Conservation (phyloP, 164 flowering plant genomes). For the Vitis cinerea region DNA sequence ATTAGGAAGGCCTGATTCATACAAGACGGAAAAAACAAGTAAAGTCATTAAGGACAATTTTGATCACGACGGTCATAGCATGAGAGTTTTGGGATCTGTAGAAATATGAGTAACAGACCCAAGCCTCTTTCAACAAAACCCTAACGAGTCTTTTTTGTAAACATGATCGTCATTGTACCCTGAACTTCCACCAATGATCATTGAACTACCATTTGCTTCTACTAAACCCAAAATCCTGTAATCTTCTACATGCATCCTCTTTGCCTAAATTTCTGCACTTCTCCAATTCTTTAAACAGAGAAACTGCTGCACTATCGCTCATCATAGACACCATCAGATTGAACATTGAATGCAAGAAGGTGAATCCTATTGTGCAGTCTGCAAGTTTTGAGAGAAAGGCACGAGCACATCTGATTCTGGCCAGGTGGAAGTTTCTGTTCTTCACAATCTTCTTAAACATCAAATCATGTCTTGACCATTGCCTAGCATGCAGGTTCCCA, state of each 20-base stretch:
- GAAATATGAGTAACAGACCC: slow-evolving; percentile 96
- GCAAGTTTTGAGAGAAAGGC: slow-evolving; percentile 77
- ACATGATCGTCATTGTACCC: slow-evolving; percentile 46
- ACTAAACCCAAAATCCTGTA: slow-evolving; percentile 25
- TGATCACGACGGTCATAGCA: slow-evolving; percentile 96
- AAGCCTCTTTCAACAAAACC: slow-evolving; percentile 82
- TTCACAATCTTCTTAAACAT: too few relatives aligned
- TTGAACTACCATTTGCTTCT: slow-evolving; percentile 41
- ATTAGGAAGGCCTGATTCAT: slow-evolving; percentile 89
- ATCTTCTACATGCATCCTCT: slow-evolving; percentile 64
- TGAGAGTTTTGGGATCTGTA: slow-evolving; percentile 58
- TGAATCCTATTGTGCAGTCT: slow-evolving; percentile 84
- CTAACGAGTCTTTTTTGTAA: slow-evolving; percentile 81
- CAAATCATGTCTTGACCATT: too few relatives aligned
- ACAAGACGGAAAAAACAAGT: slow-evolving; percentile 68
- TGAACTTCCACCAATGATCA: slow-evolving; percentile 50
- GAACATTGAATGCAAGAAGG: slow-evolving; percentile 94
- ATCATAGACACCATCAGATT: slow-evolving; percentile 90
- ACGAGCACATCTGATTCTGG: slow-evolving; percentile 89
- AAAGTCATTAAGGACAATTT: slow-evolving; percentile 94
- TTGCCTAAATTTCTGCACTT: slow-evolving; percentile 82
- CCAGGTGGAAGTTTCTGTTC: slow-evolving; percentile 17
- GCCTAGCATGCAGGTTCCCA: too few relatives aligned
- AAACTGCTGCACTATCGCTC: slow-evolving; percentile 89
- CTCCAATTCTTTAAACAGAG: slow-evolving; percentile 84